A percentile compares a stretch with the other conserved stretches of the same genome.
phyloP scores from a whole-genome alignment of 163 green algal species.

The Prototheca cutis region DNA sequence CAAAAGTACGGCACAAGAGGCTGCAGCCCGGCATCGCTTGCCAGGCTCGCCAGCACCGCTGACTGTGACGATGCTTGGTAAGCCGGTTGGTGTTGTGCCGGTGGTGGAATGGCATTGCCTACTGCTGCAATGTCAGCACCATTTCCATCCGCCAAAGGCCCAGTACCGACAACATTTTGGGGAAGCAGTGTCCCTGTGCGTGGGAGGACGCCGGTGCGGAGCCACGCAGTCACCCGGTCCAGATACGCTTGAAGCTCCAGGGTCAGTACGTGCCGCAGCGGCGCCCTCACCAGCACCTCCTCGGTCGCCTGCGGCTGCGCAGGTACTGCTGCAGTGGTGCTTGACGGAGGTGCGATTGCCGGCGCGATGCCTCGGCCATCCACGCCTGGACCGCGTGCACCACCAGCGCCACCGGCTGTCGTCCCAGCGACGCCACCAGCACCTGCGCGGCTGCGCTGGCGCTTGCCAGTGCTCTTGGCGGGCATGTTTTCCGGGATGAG shows the following conservation, averaged over 20 bases:
- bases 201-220: constrained; percentile 15
- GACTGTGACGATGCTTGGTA: background rate
- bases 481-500: constrained; percentile 71
- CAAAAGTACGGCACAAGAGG: constrained; percentile 65
- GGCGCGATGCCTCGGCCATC: no score
- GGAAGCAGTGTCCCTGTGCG: background rate
- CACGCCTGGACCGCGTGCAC: background rate
- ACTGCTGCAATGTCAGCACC: no score
- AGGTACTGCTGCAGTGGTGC: background rate
- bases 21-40: constrained; percentile 61
- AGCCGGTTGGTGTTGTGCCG: no score
- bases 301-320: constrained; percentile 14
- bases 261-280: constrained; percentile 45
- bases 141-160: no score
- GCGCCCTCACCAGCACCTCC: constrained; percentile 6
- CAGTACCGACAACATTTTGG: no score
- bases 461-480: no score
- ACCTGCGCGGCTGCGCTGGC: no score
- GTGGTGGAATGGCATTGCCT: no score
- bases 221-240: constrained; percentile 32
- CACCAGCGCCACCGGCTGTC: background rate
- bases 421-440: no score
- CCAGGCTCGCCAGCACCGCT: constrained; percentile 48
- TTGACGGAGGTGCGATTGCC: no score
- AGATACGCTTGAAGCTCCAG: constrained; percentile 64